These are phyloP conservation scores for Stephanodiscus triporus DNA, from an alignment of 108 stramenopile genomes.

Conservation along the genomic window DNA sequence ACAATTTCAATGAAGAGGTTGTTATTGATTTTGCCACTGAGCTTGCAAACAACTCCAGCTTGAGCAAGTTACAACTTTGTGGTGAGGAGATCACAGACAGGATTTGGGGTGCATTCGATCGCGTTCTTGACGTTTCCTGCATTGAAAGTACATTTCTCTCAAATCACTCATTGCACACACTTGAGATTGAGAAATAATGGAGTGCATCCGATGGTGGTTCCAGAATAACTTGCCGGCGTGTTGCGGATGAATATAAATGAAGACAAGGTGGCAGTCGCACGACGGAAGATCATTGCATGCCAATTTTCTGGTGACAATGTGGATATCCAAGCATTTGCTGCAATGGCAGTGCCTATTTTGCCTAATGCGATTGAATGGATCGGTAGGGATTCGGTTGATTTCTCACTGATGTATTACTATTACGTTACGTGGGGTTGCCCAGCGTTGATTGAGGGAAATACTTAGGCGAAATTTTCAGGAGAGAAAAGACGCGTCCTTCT, in stretches of 20 bases:
- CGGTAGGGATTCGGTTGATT: neutral
- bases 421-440: neutral
- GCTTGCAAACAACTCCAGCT: neutral
- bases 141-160: neutral
- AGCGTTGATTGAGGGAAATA: neutral
- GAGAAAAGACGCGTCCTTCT: no score
- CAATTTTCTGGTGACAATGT: conserved; percentile 12
- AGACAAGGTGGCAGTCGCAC: neutral
- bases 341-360: neutral
- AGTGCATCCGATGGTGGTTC: neutral
- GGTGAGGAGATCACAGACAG: neutral
- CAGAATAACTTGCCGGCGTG: neutral
- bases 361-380: neutral
- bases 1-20: neutral
- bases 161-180: neutral
- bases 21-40: neutral
- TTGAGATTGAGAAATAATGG: no score
- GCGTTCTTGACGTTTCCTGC: neutral
- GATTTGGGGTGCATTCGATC: neutral
- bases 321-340: conserved; percentile 2
- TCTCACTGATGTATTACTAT: conserved; percentile 8
- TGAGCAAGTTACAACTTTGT: neutral
- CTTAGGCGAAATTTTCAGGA: no score
- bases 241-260: neutral
- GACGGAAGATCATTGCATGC: neutral